These are phyloP conservation scores for Penicillium parvum DNA, from an alignment of 495 filamentous ascomycete genomes.

Conservation along the genomic window DNA sequence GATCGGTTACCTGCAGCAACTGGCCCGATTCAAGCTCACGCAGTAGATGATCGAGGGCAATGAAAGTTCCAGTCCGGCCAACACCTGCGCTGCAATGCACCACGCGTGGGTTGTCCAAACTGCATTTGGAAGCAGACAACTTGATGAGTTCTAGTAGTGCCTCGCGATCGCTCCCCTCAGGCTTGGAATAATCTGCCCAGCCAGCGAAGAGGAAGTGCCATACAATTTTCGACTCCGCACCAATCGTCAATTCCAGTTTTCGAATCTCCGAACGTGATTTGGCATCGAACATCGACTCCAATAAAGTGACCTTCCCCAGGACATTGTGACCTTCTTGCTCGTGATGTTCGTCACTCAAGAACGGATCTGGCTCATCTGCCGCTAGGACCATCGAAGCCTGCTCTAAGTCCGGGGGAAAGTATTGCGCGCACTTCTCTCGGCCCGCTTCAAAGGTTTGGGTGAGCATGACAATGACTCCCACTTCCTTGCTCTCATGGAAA, in stretches of 20 bases:
- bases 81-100: conserved; percentile 95
- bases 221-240: conserved; percentile 62
- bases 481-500: conserved; percentile 72
- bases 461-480: conserved; percentile 91
- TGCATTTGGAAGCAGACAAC: conserved; percentile 67
- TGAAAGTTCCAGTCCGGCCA: conserved; percentile 90
- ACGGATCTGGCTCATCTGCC: conserved; percentile 44
- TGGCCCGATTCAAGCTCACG: conserved; percentile 73
- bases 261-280: conserved; percentile 51
- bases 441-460: conserved; percentile 80
- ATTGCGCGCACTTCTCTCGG: conserved; percentile 87
- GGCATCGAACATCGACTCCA: conserved; percentile 43
- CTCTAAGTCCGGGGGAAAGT: conserved; percentile 66
- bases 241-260: conserved; percentile 50
- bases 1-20: conserved; percentile 44
- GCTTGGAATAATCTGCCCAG: conserved; percentile 93
- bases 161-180: conserved; percentile 70
- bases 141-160: conserved; percentile 76
- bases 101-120: conserved; percentile 70
- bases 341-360: conserved; percentile 23
- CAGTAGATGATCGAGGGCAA: conserved; percentile 86
- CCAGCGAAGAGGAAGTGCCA: conserved; percentile 89
- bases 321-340: conserved; percentile 13
- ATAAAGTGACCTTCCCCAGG: conserved; percentile 44
- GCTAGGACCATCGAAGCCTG: conserved; percentile 57